Evolutionary conservation across 306 rosid genomes (phyloP), one percentile per base, ranked within the genome.

Genomic region (Quercus variabilis): DNA sequence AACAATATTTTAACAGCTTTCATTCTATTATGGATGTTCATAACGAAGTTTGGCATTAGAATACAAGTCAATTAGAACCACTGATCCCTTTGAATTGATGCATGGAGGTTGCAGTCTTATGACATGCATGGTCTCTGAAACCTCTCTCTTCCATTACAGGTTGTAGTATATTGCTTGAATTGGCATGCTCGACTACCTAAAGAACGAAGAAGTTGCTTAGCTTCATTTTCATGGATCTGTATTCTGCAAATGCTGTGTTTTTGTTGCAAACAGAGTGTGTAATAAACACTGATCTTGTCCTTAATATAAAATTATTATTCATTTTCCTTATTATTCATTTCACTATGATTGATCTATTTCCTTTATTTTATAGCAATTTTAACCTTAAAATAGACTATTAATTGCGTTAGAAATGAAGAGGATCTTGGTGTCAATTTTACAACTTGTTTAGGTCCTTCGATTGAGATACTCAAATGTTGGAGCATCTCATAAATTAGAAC

Each of bases 391-490:
- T 58, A 19, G 20, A 19, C 65, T 59, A n/a, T 6, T 59, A 20
- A 6, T n/a, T 20, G 11, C 25, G 4, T 25, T 59, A 5, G 30
- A 17, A 55, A 23, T 73, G 19, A 17, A 13, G 26, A 69, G 64
- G 58, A 49, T 49, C 65, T 49, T 57, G 23, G 23, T 60, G 55
- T 54, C 69, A 55, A 59, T 35, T 18, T 57, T 49, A 20, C 81
- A 51, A 76, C n/a, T 76, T 81, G 84, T 13, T 60, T 12, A 67
- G 80, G 65, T 69, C 67, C 78, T 82, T 49, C 58, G 72, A 49
- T 56, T 51, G 60, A 78, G 76, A 74, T 57, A 17, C 21, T 49
- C 54, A 49, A 49, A 9, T 6, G 46, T 41, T 41, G 46, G 46
- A 41, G 31, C 62, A 20, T 30, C 74, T 72, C 35, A 15, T 55